Conservation (phyloP, 352 stramenopile species). For the Saprolegnia diclina region DNA sequence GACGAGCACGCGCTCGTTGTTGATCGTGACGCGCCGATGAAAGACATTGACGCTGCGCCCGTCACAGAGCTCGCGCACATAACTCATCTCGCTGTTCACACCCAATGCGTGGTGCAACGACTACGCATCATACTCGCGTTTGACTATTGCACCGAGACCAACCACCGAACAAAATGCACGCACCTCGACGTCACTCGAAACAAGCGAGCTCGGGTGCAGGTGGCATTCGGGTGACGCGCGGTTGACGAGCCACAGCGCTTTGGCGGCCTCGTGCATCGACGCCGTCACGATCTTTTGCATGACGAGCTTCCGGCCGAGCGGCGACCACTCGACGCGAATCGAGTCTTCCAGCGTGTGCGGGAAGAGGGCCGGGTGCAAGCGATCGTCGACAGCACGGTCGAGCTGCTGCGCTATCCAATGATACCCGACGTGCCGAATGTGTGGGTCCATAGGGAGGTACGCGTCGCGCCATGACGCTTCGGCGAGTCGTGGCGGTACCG, state of each 20-base stretch:
- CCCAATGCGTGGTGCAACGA: no score
- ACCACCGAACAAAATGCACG: no score
- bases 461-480: not conserved
- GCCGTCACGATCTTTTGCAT: constrained; percentile 4
- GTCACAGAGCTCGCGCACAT: no score
- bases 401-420: not conserved
- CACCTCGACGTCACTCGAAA: no score
- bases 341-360: not conserved
- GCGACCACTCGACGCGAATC: not conserved
- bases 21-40: not conserved
- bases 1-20: not conserved
- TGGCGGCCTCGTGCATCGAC: not conserved
- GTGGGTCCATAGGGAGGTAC: not conserved
- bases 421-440: not conserved
- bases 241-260: not conserved
- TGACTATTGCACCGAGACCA: no score
- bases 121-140: no score
- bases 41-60: not conserved
- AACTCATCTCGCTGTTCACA: no score
- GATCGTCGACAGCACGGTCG: not conserved
- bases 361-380: not conserved
- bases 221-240: not conserved
- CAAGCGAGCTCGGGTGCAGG: no score
- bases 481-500: not conserved
- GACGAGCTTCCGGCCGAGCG: not conserved